Percentiles rank a stretch among this genome's conserved stretches.
Evolutionary conservation across 129 eudicot genomes (phyloP).

Genomic region (Dittrichia graveolens): DNA sequence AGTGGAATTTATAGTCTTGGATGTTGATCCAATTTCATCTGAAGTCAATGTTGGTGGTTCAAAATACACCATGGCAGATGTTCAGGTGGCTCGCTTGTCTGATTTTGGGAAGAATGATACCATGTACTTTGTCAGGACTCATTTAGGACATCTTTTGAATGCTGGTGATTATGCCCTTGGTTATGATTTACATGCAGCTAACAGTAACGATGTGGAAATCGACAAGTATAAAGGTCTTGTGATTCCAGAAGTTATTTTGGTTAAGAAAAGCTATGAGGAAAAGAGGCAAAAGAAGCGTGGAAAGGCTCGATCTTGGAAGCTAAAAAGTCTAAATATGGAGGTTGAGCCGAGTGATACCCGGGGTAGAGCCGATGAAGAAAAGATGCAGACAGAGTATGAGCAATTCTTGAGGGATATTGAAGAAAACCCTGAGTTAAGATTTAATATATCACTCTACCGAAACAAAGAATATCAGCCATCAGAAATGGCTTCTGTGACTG

Average conservation of each 20-base stretch:
- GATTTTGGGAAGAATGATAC: conserved; percentile 24
- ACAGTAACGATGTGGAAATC: conserved; percentile 3
- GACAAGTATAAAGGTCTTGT: conserved; percentile 15
- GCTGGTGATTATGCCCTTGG: conserved; percentile 18
- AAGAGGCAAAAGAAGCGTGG: conserved; percentile 18
- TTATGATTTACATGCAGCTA: conserved; percentile 18
- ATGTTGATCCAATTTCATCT: conserved; percentile 8
- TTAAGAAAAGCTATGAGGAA: conserved; percentile 19
- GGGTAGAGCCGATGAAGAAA: conserved; percentile 16
- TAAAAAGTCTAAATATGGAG: neutral
- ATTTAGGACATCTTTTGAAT: conserved; percentile 13
- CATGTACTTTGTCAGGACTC: conserved; percentile 17
- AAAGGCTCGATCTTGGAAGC: conserved; percentile 20
- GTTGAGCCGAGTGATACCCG: conserved; percentile 17
- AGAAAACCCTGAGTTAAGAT: conserved; percentile 21
- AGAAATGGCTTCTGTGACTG: conserved; percentile 8
- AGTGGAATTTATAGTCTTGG: conserved; percentile 14
- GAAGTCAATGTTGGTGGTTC: conserved; percentile 21
- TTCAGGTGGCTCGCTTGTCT: conserved; percentile 20
- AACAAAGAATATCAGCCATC: neutral
- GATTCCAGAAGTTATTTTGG: conserved; percentile 18
- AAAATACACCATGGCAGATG: conserved; percentile 13
- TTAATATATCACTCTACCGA: neutral
- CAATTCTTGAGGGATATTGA: conserved; percentile 1
- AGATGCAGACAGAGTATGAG: conserved; percentile 15